Base-by-base conservation (phyloP, 139 green algal genomes). In the Picochlorum sp. region DNA sequence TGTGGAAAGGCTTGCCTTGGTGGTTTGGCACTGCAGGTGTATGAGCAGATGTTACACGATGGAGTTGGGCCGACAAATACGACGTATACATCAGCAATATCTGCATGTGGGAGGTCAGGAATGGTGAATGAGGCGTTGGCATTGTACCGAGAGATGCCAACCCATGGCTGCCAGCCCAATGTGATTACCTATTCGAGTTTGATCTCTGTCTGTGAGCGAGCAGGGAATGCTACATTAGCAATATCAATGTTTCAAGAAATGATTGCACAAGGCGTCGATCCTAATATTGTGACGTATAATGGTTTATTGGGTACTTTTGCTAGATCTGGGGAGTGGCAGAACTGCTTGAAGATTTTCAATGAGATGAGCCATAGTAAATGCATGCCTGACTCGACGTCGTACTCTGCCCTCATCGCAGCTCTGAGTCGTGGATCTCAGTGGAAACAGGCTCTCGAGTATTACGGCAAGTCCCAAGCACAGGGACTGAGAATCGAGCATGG, bases 101-200 rank as follows among this genome's bases (percentile, higher is more conserved):
- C 75, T 11, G 85, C 85, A 6, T 83, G 84, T 67, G 85, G 81
- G 66, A 85, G 83, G 54, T 70, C 67, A 13, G 77, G 75, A 13
- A 56, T 71, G 63, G 65, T 86, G 49, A 75, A 84, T 47, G 56
- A 74, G 47, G 73, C 77, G 14, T 62, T 86, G 60, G 63, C 75
- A 20, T 67, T 88, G 23, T 90, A 86, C 45, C 63, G 81, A 45
- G 81, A 90, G 54, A 92, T 95, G 88, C 58, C 82, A 28, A 66
- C 66, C 24, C 63, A 67, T 45, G 73, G 73, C n/a, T 83, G 76
- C 47, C 72, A 84, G 63, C 73, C 72, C 65, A 86, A 76, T 66
- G 85, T 94, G 24, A 91, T 95, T 73, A 95, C 88, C 6, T 95
- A 88, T 79, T 83, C 71, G 71, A 82, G 77, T 31, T 74, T 94